A percentile compares a stretch with the other conserved stretches of the same genome.
These are phyloP conservation scores for Huntiella abstrusa DNA, from an alignment of 2,329 filamentous ascomycete genomes.

Conservation along the genomic window DNA sequence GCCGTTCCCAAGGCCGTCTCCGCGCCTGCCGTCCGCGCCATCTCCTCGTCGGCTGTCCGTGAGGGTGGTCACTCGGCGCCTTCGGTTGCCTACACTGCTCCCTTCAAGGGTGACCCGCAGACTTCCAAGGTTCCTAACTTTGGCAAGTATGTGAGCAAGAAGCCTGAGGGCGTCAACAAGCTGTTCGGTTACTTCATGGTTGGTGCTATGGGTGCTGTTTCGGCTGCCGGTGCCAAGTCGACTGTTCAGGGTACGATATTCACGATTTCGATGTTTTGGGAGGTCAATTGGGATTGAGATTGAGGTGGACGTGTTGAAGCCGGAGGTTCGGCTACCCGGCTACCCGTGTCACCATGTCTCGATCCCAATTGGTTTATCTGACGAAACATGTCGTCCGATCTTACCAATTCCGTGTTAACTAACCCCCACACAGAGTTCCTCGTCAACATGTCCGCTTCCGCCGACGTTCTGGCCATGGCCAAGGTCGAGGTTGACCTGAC, in stretches of 20 bases:
- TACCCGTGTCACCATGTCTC: too few relatives aligned
- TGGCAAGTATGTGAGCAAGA: conserved; percentile 63
- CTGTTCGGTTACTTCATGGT: conserved; percentile 98
- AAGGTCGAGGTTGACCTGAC: conserved; percentile 96
- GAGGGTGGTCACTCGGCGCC: conserved; percentile 21
- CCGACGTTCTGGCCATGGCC: conserved; percentile 95
- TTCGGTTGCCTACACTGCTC: conserved; percentile 36
- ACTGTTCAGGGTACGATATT: conserved; percentile 76
- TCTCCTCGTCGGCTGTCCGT: conserved; percentile 35
- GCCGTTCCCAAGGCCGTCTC: conserved; percentile 23
- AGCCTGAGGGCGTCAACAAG: conserved; percentile 53
- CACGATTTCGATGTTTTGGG: neutral
- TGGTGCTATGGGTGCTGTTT: conserved; percentile 78
- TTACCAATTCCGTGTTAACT: conserved; percentile 5
- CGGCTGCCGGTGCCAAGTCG: conserved; percentile 87
- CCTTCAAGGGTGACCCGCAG: conserved; percentile 41
- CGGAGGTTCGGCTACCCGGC: too few relatives aligned
- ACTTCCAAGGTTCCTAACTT: conserved; percentile 70
- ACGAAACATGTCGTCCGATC: too few relatives aligned
- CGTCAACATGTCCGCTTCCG: conserved; percentile 98
- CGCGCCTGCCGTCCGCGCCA: conserved; percentile 28
- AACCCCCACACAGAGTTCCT: conserved; percentile 59
- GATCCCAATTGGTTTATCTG: too few relatives aligned
- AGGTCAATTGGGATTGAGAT: conserved; percentile 16
- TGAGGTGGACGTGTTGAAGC: conserved; percentile 10